phyloP scores from a whole-genome alignment of 805 yeast genomes.

The Candida boidinii region DNA sequence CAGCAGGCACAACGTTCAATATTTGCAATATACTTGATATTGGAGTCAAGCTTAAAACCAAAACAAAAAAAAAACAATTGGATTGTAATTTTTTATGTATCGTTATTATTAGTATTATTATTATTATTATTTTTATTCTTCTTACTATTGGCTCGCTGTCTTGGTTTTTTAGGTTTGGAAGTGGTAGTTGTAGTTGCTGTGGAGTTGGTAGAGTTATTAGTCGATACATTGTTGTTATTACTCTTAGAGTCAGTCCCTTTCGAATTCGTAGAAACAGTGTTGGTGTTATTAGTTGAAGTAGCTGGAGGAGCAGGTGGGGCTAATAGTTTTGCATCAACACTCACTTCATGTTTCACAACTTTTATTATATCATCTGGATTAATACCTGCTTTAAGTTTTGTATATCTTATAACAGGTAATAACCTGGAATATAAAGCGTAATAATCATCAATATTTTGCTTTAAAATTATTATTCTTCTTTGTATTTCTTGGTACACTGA shows the following conservation, averaged over 20 bases:
- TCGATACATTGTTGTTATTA: background rate
- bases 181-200: background rate
- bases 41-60: too few species aligned
- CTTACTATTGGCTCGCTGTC: background rate
- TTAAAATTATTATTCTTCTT: slow-evolving; percentile 26
- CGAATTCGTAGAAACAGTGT: background rate
- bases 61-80: too few species aligned
- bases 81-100: background rate
- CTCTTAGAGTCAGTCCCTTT: background rate
- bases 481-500: slow-evolving; percentile 29
- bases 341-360: slow-evolving; percentile 15
- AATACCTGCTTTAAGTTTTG: slow-evolving; percentile 42
- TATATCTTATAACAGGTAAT: slow-evolving; percentile 40
- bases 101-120: background rate
- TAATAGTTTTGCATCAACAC: slow-evolving; percentile 12
- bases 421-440: slow-evolving; percentile 35
- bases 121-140: background rate
- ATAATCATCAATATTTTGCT: slow-evolving; percentile 32
- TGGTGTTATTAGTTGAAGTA: too few species aligned
- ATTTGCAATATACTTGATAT: too few species aligned
- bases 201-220: background rate
- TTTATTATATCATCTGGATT: slow-evolving; percentile 38
- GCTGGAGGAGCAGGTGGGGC: too few species aligned
- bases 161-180: background rate
- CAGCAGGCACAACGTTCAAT: too few species aligned